Base-by-base conservation (phyloP, 176 grass and related monocot species). In the Bolboschoenus planiculmis region DNA sequence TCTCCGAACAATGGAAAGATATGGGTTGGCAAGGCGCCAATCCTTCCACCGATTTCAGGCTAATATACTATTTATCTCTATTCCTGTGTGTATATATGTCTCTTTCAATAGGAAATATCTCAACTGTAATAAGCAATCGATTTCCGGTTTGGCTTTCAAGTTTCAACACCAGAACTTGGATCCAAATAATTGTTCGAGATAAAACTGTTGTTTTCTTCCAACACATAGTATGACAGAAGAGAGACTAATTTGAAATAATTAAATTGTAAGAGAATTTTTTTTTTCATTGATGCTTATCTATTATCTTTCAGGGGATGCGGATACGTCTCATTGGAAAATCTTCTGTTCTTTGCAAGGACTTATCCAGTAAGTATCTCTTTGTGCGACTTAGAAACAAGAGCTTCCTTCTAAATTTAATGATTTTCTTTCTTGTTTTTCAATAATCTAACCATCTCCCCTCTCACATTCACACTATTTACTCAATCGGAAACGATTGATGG, bases 11-110 rank as follows among this genome's bases (percentile, higher is more conserved):
- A 87, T 99, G 97, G 97, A 99, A 99, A 82, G 97, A 99, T 82
- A 99, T 99, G 97, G 97, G 97, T 55, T 99, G 97, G 97, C 97
- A 99, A 91, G 97, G 96, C 29, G 91, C 92, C 86, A 92, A 99
- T 75, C 97, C 97, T 80, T 99, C 97, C 23, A 99, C 97, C 63
- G 97, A 99, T 89, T 99, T 99, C 83, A 93, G 97, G 97, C 93
- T 82, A n/a, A 79, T 78, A n/a, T 80, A 3, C 53, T n/a, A 39
- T 80, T 13, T 36, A 47, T 80, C 14, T 11, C 3, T 18, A 47
- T 82, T 81, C 2, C 11, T 53, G 4, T 29, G 63, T 21, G 7
- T 10, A 23, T 21, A 10, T 66, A 61, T 64, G 3, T 70, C 18
- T 39, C 0, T 40, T 16, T 36, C 60, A 65, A 18, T 65, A 35